A percentile compares a stretch with the other conserved stretches of the same genome.
These are phyloP conservation scores for Castanea sativa DNA, from an alignment of 306 rosid species.

Conservation along the genomic window DNA sequence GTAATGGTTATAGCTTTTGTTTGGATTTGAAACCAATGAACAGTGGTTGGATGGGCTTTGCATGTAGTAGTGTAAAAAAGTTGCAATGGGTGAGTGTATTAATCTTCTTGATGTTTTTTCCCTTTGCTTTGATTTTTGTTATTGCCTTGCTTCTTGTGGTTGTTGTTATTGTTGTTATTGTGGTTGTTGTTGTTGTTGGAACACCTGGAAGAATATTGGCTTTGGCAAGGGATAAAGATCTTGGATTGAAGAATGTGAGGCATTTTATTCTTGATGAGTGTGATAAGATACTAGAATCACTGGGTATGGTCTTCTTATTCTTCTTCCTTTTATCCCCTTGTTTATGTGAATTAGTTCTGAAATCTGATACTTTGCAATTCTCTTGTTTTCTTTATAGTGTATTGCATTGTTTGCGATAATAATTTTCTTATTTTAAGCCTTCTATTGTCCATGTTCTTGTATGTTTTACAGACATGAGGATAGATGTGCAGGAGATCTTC, in stretches of 20 bases:
- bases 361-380: background rate
- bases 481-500: constrained; percentile 68
- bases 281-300: constrained; percentile 82
- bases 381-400: background rate
- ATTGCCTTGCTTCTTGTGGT: no score
- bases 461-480: constrained; percentile 60
- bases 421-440: background rate
- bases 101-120: no score
- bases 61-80: no score
- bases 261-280: constrained; percentile 81
- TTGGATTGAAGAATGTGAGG: constrained; percentile 70
- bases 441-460: constrained; percentile 10
- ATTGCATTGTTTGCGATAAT: no score
- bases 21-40: no score
- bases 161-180: no score
- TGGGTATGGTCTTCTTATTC: constrained; percentile 37
- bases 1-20: no score
- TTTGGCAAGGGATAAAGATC: constrained; percentile 64
- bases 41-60: no score
- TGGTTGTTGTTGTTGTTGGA: constrained; percentile 60
- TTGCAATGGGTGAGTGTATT: no score
- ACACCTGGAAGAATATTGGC: constrained; percentile 78
- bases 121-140: no score
- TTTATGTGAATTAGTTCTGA: background rate
- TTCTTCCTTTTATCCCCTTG: background rate